Percentiles rank a stretch among this genome's conserved stretches.
phyloP scores from a whole-genome alignment of 805 yeast species.

The Millerago galiae region DNA sequence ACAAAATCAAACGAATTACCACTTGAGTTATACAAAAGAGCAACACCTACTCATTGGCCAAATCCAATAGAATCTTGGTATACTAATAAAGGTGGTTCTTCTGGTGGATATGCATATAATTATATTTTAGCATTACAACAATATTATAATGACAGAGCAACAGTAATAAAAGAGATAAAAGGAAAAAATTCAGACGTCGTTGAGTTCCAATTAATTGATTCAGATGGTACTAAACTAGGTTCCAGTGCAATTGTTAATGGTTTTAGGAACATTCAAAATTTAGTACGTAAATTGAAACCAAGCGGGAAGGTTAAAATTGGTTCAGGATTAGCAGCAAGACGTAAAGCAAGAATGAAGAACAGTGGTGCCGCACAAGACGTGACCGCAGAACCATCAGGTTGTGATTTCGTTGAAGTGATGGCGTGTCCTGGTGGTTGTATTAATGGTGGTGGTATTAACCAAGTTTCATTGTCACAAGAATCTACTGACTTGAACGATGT shows the following conservation, averaged over 20 bases:
- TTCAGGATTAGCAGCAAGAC: slow-evolving; percentile 23
- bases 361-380: slow-evolving; percentile 5
- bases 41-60: slow-evolving; percentile 63
- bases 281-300: slow-evolving; percentile 65
- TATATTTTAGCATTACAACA: slow-evolving; percentile 43
- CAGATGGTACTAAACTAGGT: slow-evolving; percentile 35
- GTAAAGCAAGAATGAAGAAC: slow-evolving; percentile 12
- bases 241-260: slow-evolving; percentile 76
- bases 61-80: slow-evolving; percentile 55
- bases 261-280: slow-evolving; percentile 87
- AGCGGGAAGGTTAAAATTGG: slow-evolving; percentile 20
- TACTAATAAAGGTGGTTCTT: slow-evolving; percentile 69
- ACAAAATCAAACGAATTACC: slow-evolving; percentile 13
- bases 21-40: slow-evolving; percentile 21
- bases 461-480: slow-evolving; percentile 5
- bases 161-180: slow-evolving; percentile 33
- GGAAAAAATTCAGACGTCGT: slow-evolving; percentile 71
- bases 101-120: slow-evolving; percentile 85
- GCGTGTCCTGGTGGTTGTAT: slow-evolving; percentile 98
- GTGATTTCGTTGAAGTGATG: slow-evolving; percentile 90
- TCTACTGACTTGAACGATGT: slow-evolving; percentile 2
- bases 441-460: slow-evolving; percentile 87
- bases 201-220: slow-evolving; percentile 54
- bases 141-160: slow-evolving; percentile 14
- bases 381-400: slow-evolving; percentile 54